Evolutionary conservation across 1,139 yeast species (phyloP), one percentile per base, ranked within the genome.

Genomic region (Diutina scorzettiae): DNA sequence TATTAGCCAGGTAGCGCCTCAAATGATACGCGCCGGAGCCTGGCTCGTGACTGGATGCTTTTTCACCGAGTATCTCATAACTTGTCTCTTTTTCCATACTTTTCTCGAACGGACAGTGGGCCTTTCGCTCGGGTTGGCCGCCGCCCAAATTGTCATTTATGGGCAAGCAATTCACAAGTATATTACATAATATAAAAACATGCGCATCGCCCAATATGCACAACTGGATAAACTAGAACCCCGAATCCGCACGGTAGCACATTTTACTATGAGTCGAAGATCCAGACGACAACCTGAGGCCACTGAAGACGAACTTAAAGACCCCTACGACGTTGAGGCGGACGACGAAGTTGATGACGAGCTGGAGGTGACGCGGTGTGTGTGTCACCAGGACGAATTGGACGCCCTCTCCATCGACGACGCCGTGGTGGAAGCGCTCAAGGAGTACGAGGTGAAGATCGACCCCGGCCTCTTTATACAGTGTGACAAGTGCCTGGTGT

Each of bases 401-500:
- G 39, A 34, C 24, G 17, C 28, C 27, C 75, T 75, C 49, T 49
- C 54, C 30, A 60, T 68, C 27, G 59, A 57, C 44, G 53, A 56
- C 46, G 71, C 43, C 67, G 71, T 57, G 61, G 73, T 41, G 60
- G 71, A 47, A 1, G 47, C 66, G 19, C 73, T 78, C 44, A 57
- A 63, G 17, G 78, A 73, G 45, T 71, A 68, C 49, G 75, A 74
- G 40, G 81, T 84, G 42, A 73, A 81, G 43, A 83, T 81, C 45
- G 81, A 81, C 48, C 78, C 79, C 46, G 93, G 93, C 3, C 71
- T 83, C 43, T 84, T 81, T 59, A 82, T 84, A 51, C 93, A 82
- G 60, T 91, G 98, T 68, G 97, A 91, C 52, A 71, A 73, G 48
- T 91, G 98, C 62, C 78, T 86, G 21, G 95, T 81, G 9, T 91